Base-by-base conservation (phyloP, 257 asterid genomes). In the Ligustrum vulgare region DNA sequence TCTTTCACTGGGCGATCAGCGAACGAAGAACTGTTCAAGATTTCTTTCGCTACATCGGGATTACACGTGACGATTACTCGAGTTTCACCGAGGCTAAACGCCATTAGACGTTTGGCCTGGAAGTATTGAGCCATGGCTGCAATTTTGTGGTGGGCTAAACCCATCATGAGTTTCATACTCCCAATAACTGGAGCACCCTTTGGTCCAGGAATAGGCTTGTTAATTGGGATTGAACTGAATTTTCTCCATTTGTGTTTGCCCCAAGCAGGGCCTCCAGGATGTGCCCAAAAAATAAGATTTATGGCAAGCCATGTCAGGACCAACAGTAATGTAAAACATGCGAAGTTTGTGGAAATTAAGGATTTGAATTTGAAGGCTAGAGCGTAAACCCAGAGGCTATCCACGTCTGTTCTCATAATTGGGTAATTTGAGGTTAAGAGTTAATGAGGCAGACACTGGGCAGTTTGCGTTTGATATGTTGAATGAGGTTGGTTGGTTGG, bases 191-290 rank as follows among this genome's bases (percentile, higher is more conserved):
- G 97, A 12, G 87, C 4, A 6, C 98, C 98, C 43, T 31, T 79
- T 15, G 97, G 98, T 43, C 98, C 98, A 0, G 96, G 98, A 32
- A 93, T 85, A 0, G 89, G 87, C 13, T 75, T 78, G 3, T 72
- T 22, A 0, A 10, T 72, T 6, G 82, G 7, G 32, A 49, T 49
- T 1, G 70, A 6, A 8, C 39, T 47, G 75, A 79, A 73, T 62
- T 49, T 81, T 0, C 76, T 74, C 85, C 87, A 77, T 51, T 34
- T 85, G 69, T 80, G 51, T 8, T 51, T 80, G 16, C 97, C 98
- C 98, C 98, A 93, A 31, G 98, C 96, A 3, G 97, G 88, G 36
- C 98, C 98, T 32, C 98, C 97, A 7, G 90, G 85, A 43, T 91
- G 83, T 49, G 84, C 79, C 98, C 98, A 93, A 84, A 89, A 85